Evolutionary conservation across 2,329 filamentous ascomycete genomes (phyloP).

Genomic region (Talaromyces albobiverticillius): DNA sequence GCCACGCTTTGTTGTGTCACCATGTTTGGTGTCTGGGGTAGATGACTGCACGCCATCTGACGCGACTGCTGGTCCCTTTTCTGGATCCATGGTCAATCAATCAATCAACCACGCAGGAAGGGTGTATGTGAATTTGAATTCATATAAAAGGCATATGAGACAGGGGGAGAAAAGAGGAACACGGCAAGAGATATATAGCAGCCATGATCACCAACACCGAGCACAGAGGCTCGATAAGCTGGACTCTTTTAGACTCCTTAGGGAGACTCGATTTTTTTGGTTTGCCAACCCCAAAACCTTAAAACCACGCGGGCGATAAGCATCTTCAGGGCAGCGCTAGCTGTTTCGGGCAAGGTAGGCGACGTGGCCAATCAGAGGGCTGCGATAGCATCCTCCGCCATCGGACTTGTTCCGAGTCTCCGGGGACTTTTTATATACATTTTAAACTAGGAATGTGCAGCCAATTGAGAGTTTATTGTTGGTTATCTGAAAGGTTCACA

Average conservation of each 20-base stretch:
- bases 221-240: constrained; percentile 3
- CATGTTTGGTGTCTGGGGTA: background rate
- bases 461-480: too few species aligned
- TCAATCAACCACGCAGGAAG: background rate
- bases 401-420: background rate
- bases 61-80: background rate
- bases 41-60: background rate
- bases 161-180: background rate
- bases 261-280: too few species aligned
- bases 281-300: too few species aligned
- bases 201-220: background rate
- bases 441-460: too few species aligned
- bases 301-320: too few species aligned
- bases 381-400: background rate
- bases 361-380: background rate
- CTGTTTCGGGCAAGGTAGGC: background rate
- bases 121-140: background rate
- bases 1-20: constrained; percentile 1
- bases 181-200: background rate
- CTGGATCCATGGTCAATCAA: background rate
- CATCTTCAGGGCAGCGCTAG: background rate
- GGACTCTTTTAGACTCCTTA: too few species aligned
- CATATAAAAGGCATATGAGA: background rate
- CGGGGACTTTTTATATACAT: too few species aligned
- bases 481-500: too few species aligned